phyloP scores from a whole-genome alignment of 1,284 basidiomycete species.

The Sparassis latifolia region DNA sequence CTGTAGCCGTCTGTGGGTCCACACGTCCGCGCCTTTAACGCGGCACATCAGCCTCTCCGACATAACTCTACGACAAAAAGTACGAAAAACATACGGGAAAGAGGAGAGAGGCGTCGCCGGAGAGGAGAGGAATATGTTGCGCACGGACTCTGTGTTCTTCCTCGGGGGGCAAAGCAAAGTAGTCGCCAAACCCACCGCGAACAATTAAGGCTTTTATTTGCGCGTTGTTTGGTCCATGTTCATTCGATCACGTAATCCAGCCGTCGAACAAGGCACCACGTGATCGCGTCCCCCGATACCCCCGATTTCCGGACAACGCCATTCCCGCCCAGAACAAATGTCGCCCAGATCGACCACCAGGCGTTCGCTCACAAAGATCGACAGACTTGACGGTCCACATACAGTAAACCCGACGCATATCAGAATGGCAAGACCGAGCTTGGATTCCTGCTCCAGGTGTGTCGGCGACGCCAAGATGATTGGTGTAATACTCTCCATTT shows the following conservation, averaged over 20 bases:
- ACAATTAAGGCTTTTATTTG: slow-evolving; percentile 19
- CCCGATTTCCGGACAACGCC: no score
- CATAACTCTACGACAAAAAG: slow-evolving; percentile 2
- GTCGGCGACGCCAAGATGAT: no score
- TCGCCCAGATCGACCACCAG: no score
- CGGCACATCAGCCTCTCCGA: neutral
- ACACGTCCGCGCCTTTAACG: slow-evolving; percentile 3
- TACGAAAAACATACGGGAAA: slow-evolving; percentile 3
- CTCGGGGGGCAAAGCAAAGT: no score
- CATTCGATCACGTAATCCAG: slow-evolving; percentile 19
- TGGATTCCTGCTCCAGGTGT: no score
- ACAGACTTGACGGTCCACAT: no score
- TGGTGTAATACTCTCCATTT: no score
- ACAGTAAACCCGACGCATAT: no score
- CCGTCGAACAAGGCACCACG: neutral
- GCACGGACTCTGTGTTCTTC: neutral
- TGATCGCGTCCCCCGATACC: neutral
- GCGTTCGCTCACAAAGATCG: no score
- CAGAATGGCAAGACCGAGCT: no score
- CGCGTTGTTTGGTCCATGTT: slow-evolving; percentile 29
- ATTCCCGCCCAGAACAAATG: no score
- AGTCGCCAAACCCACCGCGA: neutral
- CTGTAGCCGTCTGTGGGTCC: slow-evolving; percentile 26
- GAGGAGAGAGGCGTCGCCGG: slow-evolving; percentile 14
- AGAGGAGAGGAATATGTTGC: slow-evolving; percentile 7